Percentiles rank a stretch among this genome's conserved stretches.
Conservation (phyloP, 768 basidiomycete species). For the Rhodotorula paludigena region DNA sequence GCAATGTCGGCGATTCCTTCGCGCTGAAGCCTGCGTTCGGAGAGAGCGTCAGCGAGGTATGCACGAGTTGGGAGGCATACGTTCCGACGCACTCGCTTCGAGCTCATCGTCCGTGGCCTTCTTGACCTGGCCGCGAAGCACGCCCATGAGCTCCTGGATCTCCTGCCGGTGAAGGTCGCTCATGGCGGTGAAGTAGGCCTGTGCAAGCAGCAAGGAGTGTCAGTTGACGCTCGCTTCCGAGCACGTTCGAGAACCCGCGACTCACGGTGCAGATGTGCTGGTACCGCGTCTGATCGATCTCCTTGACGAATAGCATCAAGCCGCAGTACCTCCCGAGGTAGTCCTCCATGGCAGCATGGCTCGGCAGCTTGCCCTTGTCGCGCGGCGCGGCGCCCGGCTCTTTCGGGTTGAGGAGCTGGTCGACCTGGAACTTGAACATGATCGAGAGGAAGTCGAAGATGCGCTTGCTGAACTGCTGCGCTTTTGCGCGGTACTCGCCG, state of each 20-base stretch:
- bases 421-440: conserved; percentile 75
- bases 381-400: not conserved
- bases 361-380: conserved; percentile 45
- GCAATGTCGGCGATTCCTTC: conserved; percentile 26
- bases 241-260: conserved; percentile 36
- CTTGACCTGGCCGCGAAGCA: conserved; percentile 60
- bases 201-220: not conserved
- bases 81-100: conserved; percentile 59
- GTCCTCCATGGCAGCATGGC: conserved; percentile 68
- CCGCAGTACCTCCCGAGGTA: conserved; percentile 85
- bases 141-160: conserved; percentile 65
- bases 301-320: conserved; percentile 83
- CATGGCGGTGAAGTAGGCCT: conserved; percentile 86
- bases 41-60: not conserved
- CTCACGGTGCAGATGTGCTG: conserved; percentile 82
- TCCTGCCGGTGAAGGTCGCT: conserved; percentile 77
- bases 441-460: conserved; percentile 82
- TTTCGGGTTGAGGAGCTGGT: conserved; percentile 48
- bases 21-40: conserved; percentile 12
- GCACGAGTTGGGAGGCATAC: too few relatives aligned
- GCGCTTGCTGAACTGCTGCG: conserved; percentile 87
- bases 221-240: too few relatives aligned
- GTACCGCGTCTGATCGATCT: conserved; percentile 88
- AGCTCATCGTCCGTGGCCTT: conserved; percentile 66
- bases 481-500: conserved; percentile 83